Percentiles rank a stretch among this genome's conserved stretches.
Conservation (phyloP, 139 green algal species). For the Chlamydomonas asymmetrica region DNA sequence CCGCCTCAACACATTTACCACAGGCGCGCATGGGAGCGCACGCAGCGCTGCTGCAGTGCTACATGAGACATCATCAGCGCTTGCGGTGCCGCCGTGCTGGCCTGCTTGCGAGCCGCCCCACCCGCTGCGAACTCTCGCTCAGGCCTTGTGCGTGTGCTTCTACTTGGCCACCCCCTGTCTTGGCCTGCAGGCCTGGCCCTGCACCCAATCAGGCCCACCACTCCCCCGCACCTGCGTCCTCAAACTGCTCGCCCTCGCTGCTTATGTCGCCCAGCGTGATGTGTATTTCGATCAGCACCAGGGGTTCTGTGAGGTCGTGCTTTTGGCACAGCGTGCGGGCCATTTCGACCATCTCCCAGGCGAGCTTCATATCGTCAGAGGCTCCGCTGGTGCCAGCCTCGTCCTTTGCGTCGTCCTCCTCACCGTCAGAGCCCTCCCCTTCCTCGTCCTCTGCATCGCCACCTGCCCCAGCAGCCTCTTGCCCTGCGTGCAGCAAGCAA, state of each 20-base stretch:
- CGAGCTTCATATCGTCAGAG: conserved; percentile 59
- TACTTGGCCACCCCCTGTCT: too few species aligned
- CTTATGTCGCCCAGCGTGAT: conserved; percentile 37
- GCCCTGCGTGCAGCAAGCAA: too few species aligned
- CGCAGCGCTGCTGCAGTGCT: too few species aligned
- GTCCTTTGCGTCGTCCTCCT: conserved; percentile 24
- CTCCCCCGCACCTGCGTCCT: conserved; percentile 7
- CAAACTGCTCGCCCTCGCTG: conserved; percentile 41
- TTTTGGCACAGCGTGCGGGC: conserved; percentile 28
- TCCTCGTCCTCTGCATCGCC: neutral
- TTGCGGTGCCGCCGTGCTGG: too few species aligned
- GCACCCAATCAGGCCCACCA: neutral
- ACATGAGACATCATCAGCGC: too few species aligned
- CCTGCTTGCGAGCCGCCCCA: too few species aligned
- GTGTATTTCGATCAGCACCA: conserved; percentile 33
- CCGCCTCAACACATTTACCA: too few species aligned
- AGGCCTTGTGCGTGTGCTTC: too few species aligned
- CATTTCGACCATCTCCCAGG: conserved; percentile 61
- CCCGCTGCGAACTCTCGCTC: too few species aligned
- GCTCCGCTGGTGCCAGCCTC: neutral
- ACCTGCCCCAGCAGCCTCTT: neutral
- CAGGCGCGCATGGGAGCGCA: too few species aligned
- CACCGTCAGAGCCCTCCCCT: conserved; percentile 25
- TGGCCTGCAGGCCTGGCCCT: too few species aligned
- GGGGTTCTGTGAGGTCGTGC: conserved; percentile 3